A percentile compares a stretch with the other conserved stretches of the same genome.
Evolutionary conservation across 345 rosid species (phyloP).

Genomic region (Salix viminalis): DNA sequence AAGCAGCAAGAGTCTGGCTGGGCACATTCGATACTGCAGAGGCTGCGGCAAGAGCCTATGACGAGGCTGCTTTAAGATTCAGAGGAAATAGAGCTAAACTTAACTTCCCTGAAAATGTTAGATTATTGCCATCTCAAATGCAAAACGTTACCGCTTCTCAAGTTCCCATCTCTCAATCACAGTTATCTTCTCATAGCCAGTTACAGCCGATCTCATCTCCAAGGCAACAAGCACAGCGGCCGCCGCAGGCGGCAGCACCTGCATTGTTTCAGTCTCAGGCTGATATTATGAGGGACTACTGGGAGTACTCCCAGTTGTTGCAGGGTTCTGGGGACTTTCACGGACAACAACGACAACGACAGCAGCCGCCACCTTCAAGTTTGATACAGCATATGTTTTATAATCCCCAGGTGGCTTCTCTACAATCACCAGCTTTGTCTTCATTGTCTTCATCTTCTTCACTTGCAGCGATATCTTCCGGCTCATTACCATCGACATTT

Average conservation of each 20-base stretch:
- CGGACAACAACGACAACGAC: constrained; percentile 12
- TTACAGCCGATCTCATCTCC: constrained; percentile 5
- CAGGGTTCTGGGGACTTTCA: constrained; percentile 36
- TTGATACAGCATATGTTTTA: constrained; percentile 36
- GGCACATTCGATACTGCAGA: constrained; percentile 87
- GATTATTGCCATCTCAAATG: constrained; percentile 9
- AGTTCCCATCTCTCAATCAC: constrained; percentile 14
- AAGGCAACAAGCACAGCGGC: constrained; percentile 6
- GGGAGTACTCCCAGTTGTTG: constrained; percentile 46
- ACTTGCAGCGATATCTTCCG: neutral
- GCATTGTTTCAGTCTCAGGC: constrained; percentile 21
- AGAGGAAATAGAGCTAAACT: constrained; percentile 80
- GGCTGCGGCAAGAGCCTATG: constrained; percentile 87
- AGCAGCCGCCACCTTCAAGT: constrained; percentile 18
- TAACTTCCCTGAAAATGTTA: constrained; percentile 71
- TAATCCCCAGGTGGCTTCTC: constrained; percentile 28
- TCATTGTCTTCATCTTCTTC: constrained; percentile 16
- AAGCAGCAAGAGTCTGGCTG: constrained; percentile 79
- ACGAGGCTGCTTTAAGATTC: constrained; percentile 78
- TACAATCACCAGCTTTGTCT: constrained; percentile 20
- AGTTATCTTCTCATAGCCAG: constrained; percentile 4
- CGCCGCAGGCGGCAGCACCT: neutral
- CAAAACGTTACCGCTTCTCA: constrained; percentile 24
- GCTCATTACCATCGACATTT: neutral
- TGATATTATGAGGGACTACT: constrained; percentile 36